Conservation (phyloP, 2,329 filamentous ascomycete genomes). For the Alternaria burnsii region DNA sequence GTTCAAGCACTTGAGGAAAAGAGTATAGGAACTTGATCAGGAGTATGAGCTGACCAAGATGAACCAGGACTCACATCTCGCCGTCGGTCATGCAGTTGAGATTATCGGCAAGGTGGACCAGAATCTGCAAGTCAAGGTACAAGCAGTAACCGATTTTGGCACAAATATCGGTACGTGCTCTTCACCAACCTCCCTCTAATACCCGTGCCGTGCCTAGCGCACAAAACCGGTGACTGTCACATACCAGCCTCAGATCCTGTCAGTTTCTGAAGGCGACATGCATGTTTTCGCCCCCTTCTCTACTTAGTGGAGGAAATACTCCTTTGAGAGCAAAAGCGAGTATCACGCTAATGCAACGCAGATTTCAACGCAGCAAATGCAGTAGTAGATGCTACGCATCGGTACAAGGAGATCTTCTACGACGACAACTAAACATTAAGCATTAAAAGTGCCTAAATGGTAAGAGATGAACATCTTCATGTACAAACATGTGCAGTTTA, state of each 20-base stretch:
- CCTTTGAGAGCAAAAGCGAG: not conserved
- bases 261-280: too few species aligned
- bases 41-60: not conserved
- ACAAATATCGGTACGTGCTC: slow-evolving; percentile 69
- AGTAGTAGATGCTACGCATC: slow-evolving; percentile 86
- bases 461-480: not conserved
- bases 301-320: not conserved
- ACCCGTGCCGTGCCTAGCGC: too few species aligned
- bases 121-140: slow-evolving; percentile 75
- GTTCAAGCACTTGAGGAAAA: not conserved
- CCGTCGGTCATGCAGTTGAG: slow-evolving; percentile 74
- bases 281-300: not conserved
- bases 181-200: not conserved
- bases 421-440: slow-evolving; percentile 49
- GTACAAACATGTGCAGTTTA: not conserved
- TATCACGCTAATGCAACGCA: slow-evolving; percentile 45
- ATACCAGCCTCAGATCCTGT: too few species aligned
- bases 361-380: slow-evolving; percentile 79
- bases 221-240: too few species aligned
- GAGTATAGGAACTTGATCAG: not conserved
- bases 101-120: slow-evolving; percentile 81
- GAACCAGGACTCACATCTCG: slow-evolving; percentile 72
- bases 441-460: not conserved
- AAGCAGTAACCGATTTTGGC: slow-evolving; percentile 75
- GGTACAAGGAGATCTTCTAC: slow-evolving; percentile 82